Percentiles rank a stretch among this genome's conserved stretches.
phyloP scores from a whole-genome alignment of 2,329 filamentous ascomycete genomes.

The Beauveria caledonica region DNA sequence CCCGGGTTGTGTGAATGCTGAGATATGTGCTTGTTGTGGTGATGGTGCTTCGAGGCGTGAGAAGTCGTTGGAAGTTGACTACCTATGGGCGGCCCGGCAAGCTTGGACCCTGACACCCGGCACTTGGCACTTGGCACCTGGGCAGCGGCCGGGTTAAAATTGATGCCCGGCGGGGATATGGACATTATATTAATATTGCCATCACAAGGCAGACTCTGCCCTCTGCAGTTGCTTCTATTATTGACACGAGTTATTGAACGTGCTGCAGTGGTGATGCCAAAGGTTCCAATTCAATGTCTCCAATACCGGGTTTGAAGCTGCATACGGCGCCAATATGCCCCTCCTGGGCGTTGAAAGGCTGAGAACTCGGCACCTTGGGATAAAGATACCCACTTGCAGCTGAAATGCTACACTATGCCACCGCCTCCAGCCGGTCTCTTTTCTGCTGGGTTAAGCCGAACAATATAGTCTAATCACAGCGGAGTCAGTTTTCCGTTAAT shows the following conservation, averaged over 20 bases:
- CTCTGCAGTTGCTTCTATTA: neutral
- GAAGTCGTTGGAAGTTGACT: neutral
- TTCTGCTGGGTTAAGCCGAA: neutral
- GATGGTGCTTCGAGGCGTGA: neutral
- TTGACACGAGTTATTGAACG: too few species aligned
- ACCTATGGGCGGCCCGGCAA: too few species aligned
- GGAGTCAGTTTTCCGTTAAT: neutral
- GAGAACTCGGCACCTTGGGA: neutral
- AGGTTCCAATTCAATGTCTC: neutral
- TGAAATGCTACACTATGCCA: neutral
- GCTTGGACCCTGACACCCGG: neutral
- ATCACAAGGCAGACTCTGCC: neutral
- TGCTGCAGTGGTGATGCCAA: neutral
- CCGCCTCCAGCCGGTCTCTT: neutral
- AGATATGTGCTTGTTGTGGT: neutral
- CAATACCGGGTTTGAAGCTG: neutral
- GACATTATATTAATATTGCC: neutral
- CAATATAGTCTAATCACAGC: neutral
- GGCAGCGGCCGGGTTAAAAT: conserved; percentile 3
- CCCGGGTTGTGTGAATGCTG: neutral
- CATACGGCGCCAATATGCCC: neutral
- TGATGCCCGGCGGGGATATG: neutral
- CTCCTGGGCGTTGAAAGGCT: neutral
- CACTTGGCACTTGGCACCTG: neutral
- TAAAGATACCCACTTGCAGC: neutral